phyloP scores from a whole-genome alignment of 768 basidiomycete species.

The Nevesoporus exiguus region DNA sequence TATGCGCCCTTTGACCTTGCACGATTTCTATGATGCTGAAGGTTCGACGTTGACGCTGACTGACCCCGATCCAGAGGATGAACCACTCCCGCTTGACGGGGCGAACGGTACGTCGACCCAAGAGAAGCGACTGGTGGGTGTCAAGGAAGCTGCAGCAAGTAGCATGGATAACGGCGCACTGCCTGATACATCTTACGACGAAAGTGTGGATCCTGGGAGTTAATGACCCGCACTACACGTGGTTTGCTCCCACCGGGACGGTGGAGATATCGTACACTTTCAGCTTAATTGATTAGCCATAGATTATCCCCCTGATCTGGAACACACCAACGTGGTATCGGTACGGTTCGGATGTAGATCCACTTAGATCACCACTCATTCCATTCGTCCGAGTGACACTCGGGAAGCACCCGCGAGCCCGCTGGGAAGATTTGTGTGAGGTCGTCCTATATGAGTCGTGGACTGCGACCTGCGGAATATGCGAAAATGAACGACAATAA shows the following conservation, averaged over 20 bases:
- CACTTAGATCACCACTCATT: not conserved
- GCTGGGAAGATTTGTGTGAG: too few relatives aligned
- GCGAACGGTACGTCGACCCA: not conserved
- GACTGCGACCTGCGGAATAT: too few relatives aligned
- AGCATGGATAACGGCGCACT: not conserved
- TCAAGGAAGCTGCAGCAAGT: not conserved
- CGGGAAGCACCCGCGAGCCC: too few relatives aligned
- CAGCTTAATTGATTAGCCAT: conserved; percentile 10
- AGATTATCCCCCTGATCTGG: not conserved
- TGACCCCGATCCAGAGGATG: conserved; percentile 29
- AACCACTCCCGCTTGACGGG: conserved; percentile 13
- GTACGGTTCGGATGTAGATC: not conserved
- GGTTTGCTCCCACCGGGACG: not conserved
- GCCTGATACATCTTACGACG: not conserved
- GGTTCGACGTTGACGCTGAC: conserved; percentile 27
- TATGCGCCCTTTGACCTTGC: conserved; percentile 65
- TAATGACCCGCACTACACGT: conserved; percentile 1
- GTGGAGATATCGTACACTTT: conserved; percentile 7
- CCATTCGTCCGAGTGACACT: too few relatives aligned
- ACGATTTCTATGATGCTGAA: conserved; percentile 60
- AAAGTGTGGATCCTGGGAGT: not conserved
- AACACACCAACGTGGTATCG: not conserved
- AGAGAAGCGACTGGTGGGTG: conserved; percentile 2
- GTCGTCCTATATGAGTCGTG: too few relatives aligned
- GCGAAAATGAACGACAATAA: not conserved